Percentiles rank a stretch among this genome's conserved stretches.
These are phyloP conservation scores for Sporothrix variecibatus DNA, from an alignment of 2,329 filamentous ascomycete genomes.

Conservation along the genomic window DNA sequence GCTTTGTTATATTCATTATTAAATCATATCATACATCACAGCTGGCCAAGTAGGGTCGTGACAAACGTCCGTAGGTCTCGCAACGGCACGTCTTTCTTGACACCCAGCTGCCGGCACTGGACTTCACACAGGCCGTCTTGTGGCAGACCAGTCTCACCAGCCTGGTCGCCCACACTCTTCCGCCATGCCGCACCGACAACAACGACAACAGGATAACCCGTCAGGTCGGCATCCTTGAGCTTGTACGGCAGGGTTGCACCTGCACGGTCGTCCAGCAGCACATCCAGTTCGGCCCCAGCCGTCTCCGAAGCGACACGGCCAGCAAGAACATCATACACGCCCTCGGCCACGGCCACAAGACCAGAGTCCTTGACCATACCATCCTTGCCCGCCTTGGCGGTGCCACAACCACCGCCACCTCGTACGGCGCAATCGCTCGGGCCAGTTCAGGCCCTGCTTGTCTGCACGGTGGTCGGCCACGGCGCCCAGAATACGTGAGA, in stretches of 20 bases:
- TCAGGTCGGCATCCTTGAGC: conserved; percentile 82
- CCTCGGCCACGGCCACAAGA: conserved; percentile 51
- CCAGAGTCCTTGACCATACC: neutral
- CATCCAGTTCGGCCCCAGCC: conserved; percentile 53
- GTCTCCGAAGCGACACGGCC: neutral
- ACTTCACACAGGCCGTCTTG: conserved; percentile 62
- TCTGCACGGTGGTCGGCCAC: conserved; percentile 77
- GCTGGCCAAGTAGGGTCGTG: conserved; percentile 48
- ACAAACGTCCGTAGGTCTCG: conserved; percentile 52
- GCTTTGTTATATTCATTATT: neutral
- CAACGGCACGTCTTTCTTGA: conserved; percentile 61
- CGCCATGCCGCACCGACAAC: conserved; percentile 73
- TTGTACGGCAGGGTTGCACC: conserved; percentile 74
- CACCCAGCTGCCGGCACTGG: conserved; percentile 69
- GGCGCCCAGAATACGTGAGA: conserved; percentile 86
- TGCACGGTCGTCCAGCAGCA: conserved; percentile 75
- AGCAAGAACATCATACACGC: conserved; percentile 65
- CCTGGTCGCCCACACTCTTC: conserved; percentile 55
- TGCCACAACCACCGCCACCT: conserved; percentile 66
- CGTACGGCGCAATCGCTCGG: conserved; percentile 83
- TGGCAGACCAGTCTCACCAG: conserved; percentile 41
- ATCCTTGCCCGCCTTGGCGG: neutral
- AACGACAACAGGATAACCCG: conserved; percentile 83
- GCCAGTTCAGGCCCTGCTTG: conserved; percentile 80
- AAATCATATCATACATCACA: conserved; percentile 42